Evolutionary conservation across 345 rosid species (phyloP).

Genomic region (Dipteronia sinensis): DNA sequence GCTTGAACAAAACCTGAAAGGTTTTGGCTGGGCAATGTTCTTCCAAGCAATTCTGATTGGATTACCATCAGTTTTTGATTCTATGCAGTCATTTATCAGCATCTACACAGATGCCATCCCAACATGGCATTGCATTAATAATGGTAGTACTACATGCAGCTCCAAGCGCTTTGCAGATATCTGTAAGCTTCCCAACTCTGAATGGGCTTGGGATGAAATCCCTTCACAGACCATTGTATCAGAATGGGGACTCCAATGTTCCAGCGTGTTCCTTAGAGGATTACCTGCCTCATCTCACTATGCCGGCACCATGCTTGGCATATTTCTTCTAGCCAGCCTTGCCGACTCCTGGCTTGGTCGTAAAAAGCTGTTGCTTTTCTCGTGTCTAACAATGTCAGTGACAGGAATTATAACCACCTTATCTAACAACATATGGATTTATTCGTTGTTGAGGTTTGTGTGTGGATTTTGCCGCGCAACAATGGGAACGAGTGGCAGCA

Average conservation of each 20-base stretch:
- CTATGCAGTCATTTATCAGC: slow-evolving; percentile 61
- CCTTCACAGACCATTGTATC: slow-evolving; percentile 43
- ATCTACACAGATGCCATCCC: slow-evolving; percentile 57
- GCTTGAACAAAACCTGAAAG: slow-evolving; percentile 35
- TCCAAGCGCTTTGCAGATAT: no score
- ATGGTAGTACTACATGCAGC: slow-evolving; percentile 18
- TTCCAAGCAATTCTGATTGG: slow-evolving; percentile 53
- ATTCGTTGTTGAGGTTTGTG: slow-evolving; percentile 28
- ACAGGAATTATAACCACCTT: slow-evolving; percentile 36
- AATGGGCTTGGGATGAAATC: slow-evolving; percentile 52
- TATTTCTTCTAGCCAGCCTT: slow-evolving; percentile 37
- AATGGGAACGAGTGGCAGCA: slow-evolving; percentile 16
- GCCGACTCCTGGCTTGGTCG: slow-evolving; percentile 61
- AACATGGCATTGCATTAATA: slow-evolving; percentile 44
- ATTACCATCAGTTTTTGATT: slow-evolving; percentile 49
- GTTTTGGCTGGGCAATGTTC: slow-evolving; percentile 38
- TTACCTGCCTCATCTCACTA: slow-evolving; percentile 41
- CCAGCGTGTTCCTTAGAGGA: slow-evolving; percentile 41
- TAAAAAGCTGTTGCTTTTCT: slow-evolving; percentile 47
- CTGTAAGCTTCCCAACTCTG: slow-evolving; percentile 34
- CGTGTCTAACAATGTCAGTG: slow-evolving; percentile 41
- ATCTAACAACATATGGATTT: slow-evolving; percentile 1
- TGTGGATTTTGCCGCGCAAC: background rate
- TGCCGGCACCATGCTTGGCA: no score
- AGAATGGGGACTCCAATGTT: slow-evolving; percentile 54